These are phyloP conservation scores for Dactylellina haptotyla DNA, from an alignment of 2,329 filamentous ascomycete genomes.

Conservation along the genomic window DNA sequence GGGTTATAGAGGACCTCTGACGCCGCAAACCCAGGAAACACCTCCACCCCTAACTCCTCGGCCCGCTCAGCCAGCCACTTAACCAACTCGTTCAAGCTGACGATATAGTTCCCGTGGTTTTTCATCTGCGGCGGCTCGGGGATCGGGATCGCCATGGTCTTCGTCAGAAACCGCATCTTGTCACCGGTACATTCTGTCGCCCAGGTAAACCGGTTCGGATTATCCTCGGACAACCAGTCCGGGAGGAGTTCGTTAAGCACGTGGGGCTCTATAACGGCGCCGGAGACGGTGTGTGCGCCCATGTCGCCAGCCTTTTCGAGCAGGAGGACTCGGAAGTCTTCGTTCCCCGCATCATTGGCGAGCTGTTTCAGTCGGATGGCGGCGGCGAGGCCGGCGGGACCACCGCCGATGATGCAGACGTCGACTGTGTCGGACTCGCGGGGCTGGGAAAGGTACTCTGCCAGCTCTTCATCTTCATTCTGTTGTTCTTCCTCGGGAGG, in stretches of 20 bases:
- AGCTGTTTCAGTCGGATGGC: constrained; percentile 96
- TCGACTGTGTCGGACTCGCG: constrained; percentile 94
- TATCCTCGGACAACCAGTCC: constrained; percentile 90
- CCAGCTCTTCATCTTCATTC: constrained; percentile 23
- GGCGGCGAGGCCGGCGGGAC: constrained; percentile 90
- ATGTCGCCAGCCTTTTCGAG: constrained; percentile 96
- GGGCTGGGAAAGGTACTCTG: constrained; percentile 61
- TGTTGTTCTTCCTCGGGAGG: constrained; percentile 16
- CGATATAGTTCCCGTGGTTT: constrained; percentile 97
- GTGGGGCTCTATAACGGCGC: constrained; percentile 90
- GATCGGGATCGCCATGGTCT: constrained; percentile 78
- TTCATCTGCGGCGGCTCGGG: constrained; percentile 96
- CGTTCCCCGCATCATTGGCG: constrained; percentile 91
- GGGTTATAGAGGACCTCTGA: constrained; percentile 87
- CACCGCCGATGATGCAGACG: constrained; percentile 94
- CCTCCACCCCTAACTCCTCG: constrained; percentile 94
- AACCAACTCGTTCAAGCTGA: constrained; percentile 92
- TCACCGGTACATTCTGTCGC: constrained; percentile 85
- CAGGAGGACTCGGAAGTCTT: constrained; percentile 91
- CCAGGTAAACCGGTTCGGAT: constrained; percentile 85
- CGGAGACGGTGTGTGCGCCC: constrained; percentile 93
- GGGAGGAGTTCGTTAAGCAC: constrained; percentile 90
- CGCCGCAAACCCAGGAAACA: constrained; percentile 95
- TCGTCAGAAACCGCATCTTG: constrained; percentile 93
- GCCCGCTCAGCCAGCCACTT: constrained; percentile 96